Evolutionary conservation across 352 stramenopile species (phyloP).

Genomic region (Phytophthora multivora): DNA sequence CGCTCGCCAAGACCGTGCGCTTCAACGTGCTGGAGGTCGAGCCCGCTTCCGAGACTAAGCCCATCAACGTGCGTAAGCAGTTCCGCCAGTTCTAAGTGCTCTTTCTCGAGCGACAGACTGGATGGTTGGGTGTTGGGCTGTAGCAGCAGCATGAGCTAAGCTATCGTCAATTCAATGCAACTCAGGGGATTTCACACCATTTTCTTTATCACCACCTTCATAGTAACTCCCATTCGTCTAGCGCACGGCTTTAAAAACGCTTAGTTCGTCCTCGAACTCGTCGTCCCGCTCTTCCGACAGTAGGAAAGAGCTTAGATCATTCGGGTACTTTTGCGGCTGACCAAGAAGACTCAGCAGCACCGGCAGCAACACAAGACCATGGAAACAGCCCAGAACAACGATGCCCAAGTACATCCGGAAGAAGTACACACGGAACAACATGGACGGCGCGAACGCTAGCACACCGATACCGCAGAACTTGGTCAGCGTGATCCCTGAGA

Average conservation of each 20-base stretch:
- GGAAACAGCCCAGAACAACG: slow-evolving; percentile 86
- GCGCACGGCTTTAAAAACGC: slow-evolving; percentile 6
- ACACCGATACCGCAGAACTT: slow-evolving; percentile 92
- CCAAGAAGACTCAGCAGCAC: slow-evolving; percentile 82
- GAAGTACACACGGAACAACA: slow-evolving; percentile 93
- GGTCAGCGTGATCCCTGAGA: slow-evolving; percentile 93
- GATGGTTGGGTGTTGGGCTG: too few relatives aligned
- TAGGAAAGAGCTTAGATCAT: slow-evolving; percentile 74
- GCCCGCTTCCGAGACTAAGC: slow-evolving; percentile 94
- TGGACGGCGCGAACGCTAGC: slow-evolving; percentile 88
- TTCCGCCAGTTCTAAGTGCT: slow-evolving; percentile 98
- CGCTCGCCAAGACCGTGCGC: slow-evolving; percentile 99
- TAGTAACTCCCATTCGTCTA: too few relatives aligned
- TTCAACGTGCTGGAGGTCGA: slow-evolving; percentile 99
- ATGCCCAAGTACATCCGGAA: slow-evolving; percentile 94
- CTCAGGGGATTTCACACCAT: too few relatives aligned
- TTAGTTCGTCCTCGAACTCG: slow-evolving; percentile 51
- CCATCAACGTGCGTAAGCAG: slow-evolving; percentile 98
- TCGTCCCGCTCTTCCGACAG: slow-evolving; percentile 71
- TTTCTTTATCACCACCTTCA: too few relatives aligned
- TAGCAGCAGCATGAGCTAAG: too few relatives aligned
- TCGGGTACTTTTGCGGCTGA: slow-evolving; percentile 48
- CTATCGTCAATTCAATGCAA: too few relatives aligned
- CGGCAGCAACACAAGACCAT: slow-evolving; percentile 80
- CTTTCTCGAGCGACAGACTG: background rate